phyloP scores from a whole-genome alignment of 225 moss, liverwort and hornwort species.

The Antitrichia curtipendula region DNA sequence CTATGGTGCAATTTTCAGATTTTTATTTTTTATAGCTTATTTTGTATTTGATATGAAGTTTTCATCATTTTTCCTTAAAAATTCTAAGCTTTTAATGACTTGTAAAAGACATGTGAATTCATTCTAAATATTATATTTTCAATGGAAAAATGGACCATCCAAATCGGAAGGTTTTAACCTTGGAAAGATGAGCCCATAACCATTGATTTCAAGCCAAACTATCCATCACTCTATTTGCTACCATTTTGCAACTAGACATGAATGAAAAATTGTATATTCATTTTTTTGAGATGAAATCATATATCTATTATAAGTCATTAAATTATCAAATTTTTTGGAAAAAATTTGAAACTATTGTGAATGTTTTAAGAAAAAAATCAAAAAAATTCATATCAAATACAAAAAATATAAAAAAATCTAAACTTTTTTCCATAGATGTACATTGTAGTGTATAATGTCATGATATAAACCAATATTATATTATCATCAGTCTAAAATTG shows the following conservation, averaged over 20 bases:
- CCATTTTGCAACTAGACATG: neutral
- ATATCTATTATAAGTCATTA: neutral
- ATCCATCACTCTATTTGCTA: accelerated
- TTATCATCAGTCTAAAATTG: no score
- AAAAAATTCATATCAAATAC: neutral
- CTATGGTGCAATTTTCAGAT: neutral
- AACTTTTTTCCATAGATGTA: neutral
- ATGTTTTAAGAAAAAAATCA: neutral
- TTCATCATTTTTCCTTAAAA: neutral
- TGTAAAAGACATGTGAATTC: neutral
- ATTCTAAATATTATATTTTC: accelerated
- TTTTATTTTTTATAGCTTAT: neutral
- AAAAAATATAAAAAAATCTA: neutral
- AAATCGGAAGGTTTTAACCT: accelerated
- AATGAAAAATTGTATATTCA: neutral
- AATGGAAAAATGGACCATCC: neutral
- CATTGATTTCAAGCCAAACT: accelerated
- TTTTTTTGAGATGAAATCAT: neutral
- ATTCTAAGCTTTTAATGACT: neutral
- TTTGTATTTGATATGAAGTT: neutral
- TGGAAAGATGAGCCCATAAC: accelerated
- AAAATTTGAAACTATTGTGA: neutral
- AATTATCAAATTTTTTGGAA: neutral
- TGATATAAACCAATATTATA: neutral
- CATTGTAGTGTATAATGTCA: accelerated